Conservation (phyloP, 2,329 filamentous ascomycete genomes). For the Claviceps africana region DNA sequence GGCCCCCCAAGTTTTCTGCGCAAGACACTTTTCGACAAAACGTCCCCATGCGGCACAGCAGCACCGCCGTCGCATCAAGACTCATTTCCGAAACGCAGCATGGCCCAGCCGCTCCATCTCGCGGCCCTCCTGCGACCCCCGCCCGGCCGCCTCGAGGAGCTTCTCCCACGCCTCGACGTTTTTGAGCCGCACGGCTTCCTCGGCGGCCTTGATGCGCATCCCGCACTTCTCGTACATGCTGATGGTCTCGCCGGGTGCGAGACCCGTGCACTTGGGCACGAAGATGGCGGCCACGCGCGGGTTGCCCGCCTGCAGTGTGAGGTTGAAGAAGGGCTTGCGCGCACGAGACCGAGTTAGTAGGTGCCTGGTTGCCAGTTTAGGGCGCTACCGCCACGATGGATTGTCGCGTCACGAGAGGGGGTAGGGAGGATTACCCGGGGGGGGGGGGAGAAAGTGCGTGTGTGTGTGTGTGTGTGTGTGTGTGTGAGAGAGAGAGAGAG, state of each 20-base stretch:
- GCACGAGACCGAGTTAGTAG: background rate
- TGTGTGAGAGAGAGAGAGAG: no score
- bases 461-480: no score
- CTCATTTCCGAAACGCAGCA: slow-evolving; percentile 35
- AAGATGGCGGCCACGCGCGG: slow-evolving; percentile 72
- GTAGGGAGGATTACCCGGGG: no score
- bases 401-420: background rate
- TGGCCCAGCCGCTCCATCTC: slow-evolving; percentile 74
- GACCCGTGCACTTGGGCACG: slow-evolving; percentile 69
- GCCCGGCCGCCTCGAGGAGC: slow-evolving; percentile 59
- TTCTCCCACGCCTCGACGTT: slow-evolving; percentile 63
- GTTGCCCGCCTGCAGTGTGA: slow-evolving; percentile 78
- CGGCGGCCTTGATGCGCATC: slow-evolving; percentile 72
- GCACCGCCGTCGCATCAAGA: no score
- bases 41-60: no score
- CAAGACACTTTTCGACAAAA: no score
- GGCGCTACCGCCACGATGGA: background rate
- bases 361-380: background rate
- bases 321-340: slow-evolving; percentile 72
- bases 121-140: slow-evolving; percentile 47
- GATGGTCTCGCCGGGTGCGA: slow-evolving; percentile 56
- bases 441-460: no score
- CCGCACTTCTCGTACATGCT: slow-evolving; percentile 97
- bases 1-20: no score
- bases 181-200: slow-evolving; percentile 75